Evolutionary conservation across 202 grass and related monocot species (phyloP).

Genomic region (Setaria viridis): DNA sequence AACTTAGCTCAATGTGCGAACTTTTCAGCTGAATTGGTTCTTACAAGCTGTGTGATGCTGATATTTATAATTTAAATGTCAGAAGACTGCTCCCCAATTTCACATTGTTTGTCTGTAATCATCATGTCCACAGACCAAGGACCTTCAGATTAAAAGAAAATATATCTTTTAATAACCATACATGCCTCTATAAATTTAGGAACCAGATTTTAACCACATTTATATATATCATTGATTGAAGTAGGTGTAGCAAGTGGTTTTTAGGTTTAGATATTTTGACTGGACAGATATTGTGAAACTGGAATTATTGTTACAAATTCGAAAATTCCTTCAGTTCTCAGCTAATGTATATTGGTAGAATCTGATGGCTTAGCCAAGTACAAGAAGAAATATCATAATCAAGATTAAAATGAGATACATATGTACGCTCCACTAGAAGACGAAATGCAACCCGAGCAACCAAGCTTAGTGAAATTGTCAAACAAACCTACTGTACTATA

Average conservation of each 20-base stretch:
- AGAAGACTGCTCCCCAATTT: neutral
- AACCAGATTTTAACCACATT: neutral
- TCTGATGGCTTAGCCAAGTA: constrained; percentile 1
- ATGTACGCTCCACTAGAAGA: constrained; percentile 32
- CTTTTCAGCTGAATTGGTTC: neutral
- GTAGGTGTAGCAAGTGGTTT: neutral
- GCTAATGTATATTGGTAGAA: constrained; percentile 8
- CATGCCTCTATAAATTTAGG: neutral
- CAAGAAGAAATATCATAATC: constrained; percentile 9
- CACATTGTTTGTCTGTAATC: neutral
- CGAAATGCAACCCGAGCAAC: neutral
- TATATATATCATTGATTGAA: constrained; percentile 5
- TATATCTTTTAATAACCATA: neutral
- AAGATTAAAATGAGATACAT: neutral
- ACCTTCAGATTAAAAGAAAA: neutral
- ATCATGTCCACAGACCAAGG: neutral
- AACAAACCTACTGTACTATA: neutral
- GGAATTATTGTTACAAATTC: neutral
- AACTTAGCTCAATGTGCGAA: constrained; percentile 2
- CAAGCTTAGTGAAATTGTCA: neutral
- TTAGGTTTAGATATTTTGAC: neutral
- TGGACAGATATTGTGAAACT: neutral
- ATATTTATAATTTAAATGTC: constrained; percentile 7
- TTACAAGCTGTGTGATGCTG: neutral
- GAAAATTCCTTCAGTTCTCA: neutral